Evolutionary conservation across 306 rosid species (phyloP).

Genomic region (peach (Prunus persica)): DNA sequence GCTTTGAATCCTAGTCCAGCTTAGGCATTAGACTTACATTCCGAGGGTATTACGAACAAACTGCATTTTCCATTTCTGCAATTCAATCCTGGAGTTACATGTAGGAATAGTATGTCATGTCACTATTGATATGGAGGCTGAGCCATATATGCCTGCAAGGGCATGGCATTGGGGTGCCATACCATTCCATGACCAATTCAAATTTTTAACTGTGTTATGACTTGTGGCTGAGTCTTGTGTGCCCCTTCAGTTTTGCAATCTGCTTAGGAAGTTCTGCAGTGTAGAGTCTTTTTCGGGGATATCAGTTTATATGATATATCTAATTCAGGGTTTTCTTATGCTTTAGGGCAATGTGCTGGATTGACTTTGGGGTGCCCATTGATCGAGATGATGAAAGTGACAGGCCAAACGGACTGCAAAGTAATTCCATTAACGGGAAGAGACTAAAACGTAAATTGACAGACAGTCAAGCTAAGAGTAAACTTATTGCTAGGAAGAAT

Average conservation of each 20-base stretch:
- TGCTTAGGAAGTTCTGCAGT: neutral
- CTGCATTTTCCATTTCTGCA: neutral
- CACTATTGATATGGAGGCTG: neutral
- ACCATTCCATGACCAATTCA: neutral
- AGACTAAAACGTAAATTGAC: constrained; percentile 45
- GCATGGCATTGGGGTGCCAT: neutral
- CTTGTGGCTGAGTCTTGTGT: neutral
- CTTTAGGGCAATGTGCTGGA: constrained; percentile 90
- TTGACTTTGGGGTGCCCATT: constrained; percentile 79
- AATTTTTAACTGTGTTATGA: neutral
- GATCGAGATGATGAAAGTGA: constrained; percentile 65
- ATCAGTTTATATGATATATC: constrained; percentile 4
- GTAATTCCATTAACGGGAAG: constrained; percentile 45
- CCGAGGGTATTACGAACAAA: neutral
- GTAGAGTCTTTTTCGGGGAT: neutral
- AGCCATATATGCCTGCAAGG: neutral
- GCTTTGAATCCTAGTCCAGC: neutral
- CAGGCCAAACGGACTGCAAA: constrained; percentile 39
- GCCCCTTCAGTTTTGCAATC: neutral
- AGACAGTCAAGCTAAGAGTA: constrained; percentile 36
- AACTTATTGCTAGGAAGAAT: constrained; percentile 46
- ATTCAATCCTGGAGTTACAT: constrained; percentile 8
- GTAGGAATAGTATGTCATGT: neutral
- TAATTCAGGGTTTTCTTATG: constrained; percentile 28
- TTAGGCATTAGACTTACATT: neutral